Evolutionary conservation across 768 basidiomycete species (phyloP).

Genomic region (Rhizopogon vesiculosus): DNA sequence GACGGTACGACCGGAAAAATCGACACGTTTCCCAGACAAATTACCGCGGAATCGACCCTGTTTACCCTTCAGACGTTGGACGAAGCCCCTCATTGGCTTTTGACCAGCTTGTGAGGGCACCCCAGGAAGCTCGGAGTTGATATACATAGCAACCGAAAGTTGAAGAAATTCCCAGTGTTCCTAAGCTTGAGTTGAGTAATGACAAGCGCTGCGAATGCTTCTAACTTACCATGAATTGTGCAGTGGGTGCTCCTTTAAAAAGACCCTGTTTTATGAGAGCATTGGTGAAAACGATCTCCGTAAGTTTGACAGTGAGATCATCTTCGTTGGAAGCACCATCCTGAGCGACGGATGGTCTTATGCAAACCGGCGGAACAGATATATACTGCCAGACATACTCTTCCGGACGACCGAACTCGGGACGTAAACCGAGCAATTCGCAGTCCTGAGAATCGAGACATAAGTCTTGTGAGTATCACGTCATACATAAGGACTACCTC

Average conservation of each 20-base stretch:
- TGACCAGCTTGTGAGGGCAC: constrained; percentile 82
- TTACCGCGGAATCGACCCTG: constrained; percentile 99
- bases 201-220: neutral
- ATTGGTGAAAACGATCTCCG: constrained; percentile 95
- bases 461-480: neutral
- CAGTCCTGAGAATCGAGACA: constrained; percentile 60
- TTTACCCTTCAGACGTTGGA: constrained; percentile 97
- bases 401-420: constrained; percentile 87
- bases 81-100: constrained; percentile 96
- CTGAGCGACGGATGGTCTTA: constrained; percentile 94
- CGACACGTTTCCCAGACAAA: constrained; percentile 97
- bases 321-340: constrained; percentile 99
- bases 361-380: constrained; percentile 96
- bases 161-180: constrained; percentile 99
- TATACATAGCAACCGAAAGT: constrained; percentile 92
- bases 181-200: constrained; percentile 31
- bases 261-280: constrained; percentile 89
- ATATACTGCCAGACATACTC: constrained; percentile 99
- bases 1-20: constrained; percentile 97
- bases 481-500: constrained; percentile 47
- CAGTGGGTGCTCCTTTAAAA: constrained; percentile 80
- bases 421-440: constrained; percentile 88
- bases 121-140: constrained; percentile 96
- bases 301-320: constrained; percentile 94
- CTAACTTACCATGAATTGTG: constrained; percentile 74